These are phyloP conservation scores for Colletotrichum caudatum DNA, from an alignment of 2,329 filamentous ascomycete genomes.

Conservation along the genomic window DNA sequence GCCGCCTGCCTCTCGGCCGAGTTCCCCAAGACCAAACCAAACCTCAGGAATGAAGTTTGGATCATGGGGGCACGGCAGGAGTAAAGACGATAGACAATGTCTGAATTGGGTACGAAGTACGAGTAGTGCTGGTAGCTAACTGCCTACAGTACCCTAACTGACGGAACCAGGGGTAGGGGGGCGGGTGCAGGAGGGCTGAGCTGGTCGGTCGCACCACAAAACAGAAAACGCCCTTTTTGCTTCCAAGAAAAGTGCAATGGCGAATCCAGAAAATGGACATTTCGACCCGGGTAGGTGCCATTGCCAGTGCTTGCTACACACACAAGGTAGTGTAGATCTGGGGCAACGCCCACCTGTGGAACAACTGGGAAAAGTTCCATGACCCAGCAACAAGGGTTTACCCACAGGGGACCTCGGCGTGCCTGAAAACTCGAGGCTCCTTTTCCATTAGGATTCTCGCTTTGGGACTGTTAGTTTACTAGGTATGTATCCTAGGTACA, in stretches of 20 bases:
- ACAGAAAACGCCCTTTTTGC: not conserved
- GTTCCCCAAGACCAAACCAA: not conserved
- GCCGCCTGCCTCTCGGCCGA: not conserved
- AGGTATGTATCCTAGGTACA: not conserved
- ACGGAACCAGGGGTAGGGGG: not conserved
- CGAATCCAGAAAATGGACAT: constrained; percentile 12
- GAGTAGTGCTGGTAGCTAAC: too few species aligned
- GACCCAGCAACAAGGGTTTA: constrained; percentile 26
- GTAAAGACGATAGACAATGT: too few species aligned
- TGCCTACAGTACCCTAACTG: not conserved
- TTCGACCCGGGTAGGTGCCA: not conserved
- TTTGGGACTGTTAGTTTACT: too few species aligned
- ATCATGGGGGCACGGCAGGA: not conserved
- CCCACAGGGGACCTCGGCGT: constrained; percentile 25
- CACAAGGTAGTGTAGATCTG: not conserved
- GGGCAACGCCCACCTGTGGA: constrained; percentile 18
- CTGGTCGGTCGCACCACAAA: not conserved
- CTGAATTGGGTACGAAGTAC: too few species aligned
- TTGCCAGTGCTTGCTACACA: not conserved
- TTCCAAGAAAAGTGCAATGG: constrained; percentile 5
- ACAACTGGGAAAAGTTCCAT: constrained; percentile 14
- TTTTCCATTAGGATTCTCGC: constrained; percentile 8
- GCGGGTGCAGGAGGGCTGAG: too few species aligned
- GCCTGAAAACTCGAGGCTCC: constrained; percentile 33
- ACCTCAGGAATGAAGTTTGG: not conserved